Conservation (phyloP, 2,329 filamentous ascomycete genomes). For the Cyphellophora attinorum region DNA sequence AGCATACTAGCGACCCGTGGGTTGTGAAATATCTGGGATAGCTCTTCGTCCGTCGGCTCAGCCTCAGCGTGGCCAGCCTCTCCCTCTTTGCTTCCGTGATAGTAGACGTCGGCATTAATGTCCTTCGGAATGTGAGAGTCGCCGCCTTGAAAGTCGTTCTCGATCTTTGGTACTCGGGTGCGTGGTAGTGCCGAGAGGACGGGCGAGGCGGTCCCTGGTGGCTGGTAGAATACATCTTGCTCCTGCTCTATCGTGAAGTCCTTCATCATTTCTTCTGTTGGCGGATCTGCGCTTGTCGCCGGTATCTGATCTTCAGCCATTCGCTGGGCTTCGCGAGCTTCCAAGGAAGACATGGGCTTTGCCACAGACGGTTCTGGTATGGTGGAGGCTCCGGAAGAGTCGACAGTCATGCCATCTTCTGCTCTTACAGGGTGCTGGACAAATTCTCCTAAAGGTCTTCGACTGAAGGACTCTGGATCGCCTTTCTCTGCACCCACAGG, state of each 20-base stretch:
- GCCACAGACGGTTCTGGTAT: slow-evolving; percentile 28
- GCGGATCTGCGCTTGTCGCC: slow-evolving; percentile 36
- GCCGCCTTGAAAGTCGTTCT: slow-evolving; percentile 35
- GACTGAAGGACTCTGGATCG: slow-evolving; percentile 13
- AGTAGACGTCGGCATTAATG: slow-evolving; percentile 49
- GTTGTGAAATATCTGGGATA: slow-evolving; percentile 54
- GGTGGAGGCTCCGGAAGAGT: slow-evolving; percentile 29
- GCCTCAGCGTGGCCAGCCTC: slow-evolving; percentile 17
- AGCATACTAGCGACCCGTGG: slow-evolving; percentile 45
- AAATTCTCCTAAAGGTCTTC: slow-evolving; percentile 19
- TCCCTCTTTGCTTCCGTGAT: slow-evolving; percentile 22
- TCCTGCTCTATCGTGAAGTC: slow-evolving; percentile 40
- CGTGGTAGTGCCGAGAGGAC: slow-evolving; percentile 44
- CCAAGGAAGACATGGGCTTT: slow-evolving; percentile 27
- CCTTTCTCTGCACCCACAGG: slow-evolving; percentile 9
- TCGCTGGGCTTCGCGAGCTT: slow-evolving; percentile 37
- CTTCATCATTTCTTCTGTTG: slow-evolving; percentile 20
- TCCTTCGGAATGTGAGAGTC: slow-evolving; percentile 29
- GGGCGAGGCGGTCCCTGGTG: slow-evolving; percentile 36
- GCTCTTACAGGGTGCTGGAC: slow-evolving; percentile 19
- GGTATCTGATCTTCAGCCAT: slow-evolving; percentile 45
- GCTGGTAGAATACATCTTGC: slow-evolving; percentile 48
- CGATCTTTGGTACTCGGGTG: slow-evolving; percentile 45
- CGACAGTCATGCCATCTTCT: slow-evolving; percentile 26
- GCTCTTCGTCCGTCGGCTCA: slow-evolving; percentile 43